Base-by-base conservation (phyloP, 177 flowering plant species). In the Tripterygium wilfordii region DNA sequence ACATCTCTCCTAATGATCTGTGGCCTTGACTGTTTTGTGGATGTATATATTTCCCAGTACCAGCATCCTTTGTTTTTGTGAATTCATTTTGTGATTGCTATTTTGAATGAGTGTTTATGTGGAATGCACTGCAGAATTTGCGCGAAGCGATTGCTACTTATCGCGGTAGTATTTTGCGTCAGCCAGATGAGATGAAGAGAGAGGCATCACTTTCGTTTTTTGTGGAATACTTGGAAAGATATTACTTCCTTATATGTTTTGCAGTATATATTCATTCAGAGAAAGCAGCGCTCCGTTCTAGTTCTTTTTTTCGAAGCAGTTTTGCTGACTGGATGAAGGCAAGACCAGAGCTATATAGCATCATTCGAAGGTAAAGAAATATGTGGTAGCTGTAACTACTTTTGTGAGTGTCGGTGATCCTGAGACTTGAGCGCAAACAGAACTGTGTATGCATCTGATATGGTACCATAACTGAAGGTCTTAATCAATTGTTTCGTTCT, bases 251-350 rank as follows among this genome's bases (percentile, higher is more conserved):
- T 32, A 91, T 91, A 61, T 91, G 98, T 64, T 91, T 91, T 78
- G 77, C 98, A 58, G 98, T 91, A 39, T 91, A 91, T 63, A 72
- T 91, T 51, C 92, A 91, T 62, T 83, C 92, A 13, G 92, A 87
- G 65, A 77, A 81, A 65, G 69, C 72, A 53, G 78, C 78, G 10
- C 78, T 79, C 29, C 74, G 38, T 45, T 70, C 85, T 48, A 67
- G 60, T 63, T 68, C 79, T 16, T 57, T 62, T 57, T 62, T 60
- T 60, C 82, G 67, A 48, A 69, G 66, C 61, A 78, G 79, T 71
- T 91, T 91, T 71, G 65, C 85, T 57, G 88, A 87, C 33, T 91
- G 98, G 98, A 91, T 91, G 98, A 83, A 59, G 74, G 89, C 91
- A 18, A 79, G 98, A 65, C 96, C 98, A 32, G 98, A 91, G 59